These are phyloP conservation scores for Ophiobolus disseminans DNA, from an alignment of 2,329 filamentous ascomycete genomes.

Conservation along the genomic window DNA sequence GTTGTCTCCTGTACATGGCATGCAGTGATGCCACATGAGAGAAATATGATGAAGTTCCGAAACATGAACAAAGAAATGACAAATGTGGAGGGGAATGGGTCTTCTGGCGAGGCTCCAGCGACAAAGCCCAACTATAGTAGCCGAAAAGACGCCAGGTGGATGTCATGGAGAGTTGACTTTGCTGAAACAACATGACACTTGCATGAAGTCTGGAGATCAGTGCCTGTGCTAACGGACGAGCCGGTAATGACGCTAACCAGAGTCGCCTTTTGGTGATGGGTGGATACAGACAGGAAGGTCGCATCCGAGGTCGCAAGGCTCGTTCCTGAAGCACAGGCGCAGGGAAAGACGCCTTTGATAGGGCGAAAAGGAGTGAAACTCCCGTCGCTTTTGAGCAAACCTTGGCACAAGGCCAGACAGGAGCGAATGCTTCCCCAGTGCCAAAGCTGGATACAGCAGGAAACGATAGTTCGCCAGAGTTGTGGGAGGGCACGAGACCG, in stretches of 20 bases:
- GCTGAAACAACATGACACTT: slow-evolving; percentile 1
- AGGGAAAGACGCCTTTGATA: slow-evolving; percentile 6
- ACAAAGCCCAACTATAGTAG: no score
- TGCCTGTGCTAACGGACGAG: not conserved
- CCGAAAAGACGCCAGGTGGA: no score
- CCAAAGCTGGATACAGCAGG: slow-evolving; percentile 3
- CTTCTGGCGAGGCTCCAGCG: not conserved
- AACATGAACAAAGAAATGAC: not conserved
- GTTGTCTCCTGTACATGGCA: no score
- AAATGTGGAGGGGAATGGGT: not conserved
- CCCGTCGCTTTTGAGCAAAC: slow-evolving; percentile 12
- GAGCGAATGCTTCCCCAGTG: not conserved
- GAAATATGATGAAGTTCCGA: not conserved
- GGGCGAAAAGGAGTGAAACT: slow-evolving; percentile 21
- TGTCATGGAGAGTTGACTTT: no score
- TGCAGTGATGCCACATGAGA: not conserved
- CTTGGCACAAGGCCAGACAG: slow-evolving; percentile 6
- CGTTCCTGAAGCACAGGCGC: slow-evolving; percentile 16
- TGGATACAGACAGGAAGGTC: slow-evolving; percentile 20
- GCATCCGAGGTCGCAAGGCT: slow-evolving; percentile 8
- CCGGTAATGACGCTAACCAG: not conserved
- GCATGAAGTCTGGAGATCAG: not conserved
- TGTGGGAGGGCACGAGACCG: slow-evolving; percentile 9
- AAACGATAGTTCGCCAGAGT: slow-evolving; percentile 19
- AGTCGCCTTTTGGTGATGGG: not conserved